A percentile compares a stretch with the other conserved stretches of the same genome.
Evolutionary conservation across 208 protist genomes (phyloP).

Genomic region (Wallacemonas sp.): DNA sequence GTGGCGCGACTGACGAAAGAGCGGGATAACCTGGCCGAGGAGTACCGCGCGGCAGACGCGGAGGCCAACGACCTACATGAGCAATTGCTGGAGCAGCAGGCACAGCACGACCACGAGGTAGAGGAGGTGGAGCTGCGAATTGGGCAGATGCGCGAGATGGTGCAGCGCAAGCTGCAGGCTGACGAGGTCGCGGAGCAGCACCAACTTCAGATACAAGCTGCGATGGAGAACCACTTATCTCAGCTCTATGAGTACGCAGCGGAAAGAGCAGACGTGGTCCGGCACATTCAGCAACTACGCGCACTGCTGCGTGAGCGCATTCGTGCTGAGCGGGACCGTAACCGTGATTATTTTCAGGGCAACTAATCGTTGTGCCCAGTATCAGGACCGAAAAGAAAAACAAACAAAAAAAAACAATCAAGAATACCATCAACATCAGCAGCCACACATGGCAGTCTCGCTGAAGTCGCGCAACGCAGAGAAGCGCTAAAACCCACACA

Average conservation of each 20-base stretch:
- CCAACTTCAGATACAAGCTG: conserved; percentile 37
- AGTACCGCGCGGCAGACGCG: not conserved
- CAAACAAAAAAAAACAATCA: not conserved
- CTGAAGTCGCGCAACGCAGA: too few species aligned
- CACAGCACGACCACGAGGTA: conserved; percentile 21
- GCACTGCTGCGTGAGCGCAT: conserved; percentile 29
- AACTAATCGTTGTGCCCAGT: too few species aligned
- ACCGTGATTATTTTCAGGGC: too few species aligned
- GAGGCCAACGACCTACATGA: conserved; percentile 18
- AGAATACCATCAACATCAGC: too few species aligned
- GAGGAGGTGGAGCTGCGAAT: conserved; percentile 37
- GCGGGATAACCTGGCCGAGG: conserved; percentile 20
- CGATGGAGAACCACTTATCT: conserved; percentile 38
- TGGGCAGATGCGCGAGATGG: conserved; percentile 42
- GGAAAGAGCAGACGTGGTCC: conserved; percentile 32
- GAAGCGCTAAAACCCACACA: too few species aligned
- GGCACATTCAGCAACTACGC: conserved; percentile 42
- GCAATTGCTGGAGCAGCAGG: conserved; percentile 9
- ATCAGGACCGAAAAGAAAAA: not conserved
- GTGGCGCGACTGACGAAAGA: conserved; percentile 17
- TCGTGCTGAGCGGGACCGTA: not conserved
- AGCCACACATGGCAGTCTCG: too few species aligned
- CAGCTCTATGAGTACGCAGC: conserved; percentile 32
- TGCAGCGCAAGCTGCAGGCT: conserved; percentile 56
- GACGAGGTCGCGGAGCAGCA: conserved; percentile 58